Evolutionary conservation across 202 grass and related monocot species (phyloP).

Genomic region (Setaria viridis): DNA sequence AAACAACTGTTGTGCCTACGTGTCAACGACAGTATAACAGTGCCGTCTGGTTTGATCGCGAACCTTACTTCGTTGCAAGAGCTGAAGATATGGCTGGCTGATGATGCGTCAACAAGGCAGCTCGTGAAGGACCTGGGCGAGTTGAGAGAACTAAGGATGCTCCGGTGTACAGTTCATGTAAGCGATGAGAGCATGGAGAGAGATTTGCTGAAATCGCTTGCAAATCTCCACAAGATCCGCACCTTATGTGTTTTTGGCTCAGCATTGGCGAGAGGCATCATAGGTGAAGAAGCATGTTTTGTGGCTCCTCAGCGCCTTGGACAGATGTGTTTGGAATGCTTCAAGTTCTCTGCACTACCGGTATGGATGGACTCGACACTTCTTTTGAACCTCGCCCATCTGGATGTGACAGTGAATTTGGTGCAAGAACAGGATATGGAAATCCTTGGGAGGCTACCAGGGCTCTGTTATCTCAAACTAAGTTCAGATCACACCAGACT

Average conservation of each 20-base stretch:
- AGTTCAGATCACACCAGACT: background rate
- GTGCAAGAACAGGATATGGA: constrained; percentile 8
- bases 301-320: background rate
- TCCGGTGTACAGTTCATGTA: background rate
- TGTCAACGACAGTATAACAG: background rate
- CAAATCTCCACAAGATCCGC: background rate
- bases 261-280: background rate
- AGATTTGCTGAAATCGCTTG: background rate
- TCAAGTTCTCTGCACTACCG: background rate
- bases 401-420: background rate
- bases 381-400: background rate
- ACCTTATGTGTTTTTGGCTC: background rate
- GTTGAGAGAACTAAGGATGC: background rate
- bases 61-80: background rate
- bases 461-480: background rate
- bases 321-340: background rate
- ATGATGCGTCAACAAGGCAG: background rate
- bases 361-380: background rate
- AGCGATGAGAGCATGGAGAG: background rate
- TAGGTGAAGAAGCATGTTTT: background rate
- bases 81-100: background rate
- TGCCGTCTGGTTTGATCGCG: background rate
- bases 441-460: background rate
- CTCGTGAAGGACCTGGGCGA: background rate
- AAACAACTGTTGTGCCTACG: background rate